Conservation (phyloP, 2,329 filamentous ascomycete genomes). For the Daldinia eschscholtzii region DNA sequence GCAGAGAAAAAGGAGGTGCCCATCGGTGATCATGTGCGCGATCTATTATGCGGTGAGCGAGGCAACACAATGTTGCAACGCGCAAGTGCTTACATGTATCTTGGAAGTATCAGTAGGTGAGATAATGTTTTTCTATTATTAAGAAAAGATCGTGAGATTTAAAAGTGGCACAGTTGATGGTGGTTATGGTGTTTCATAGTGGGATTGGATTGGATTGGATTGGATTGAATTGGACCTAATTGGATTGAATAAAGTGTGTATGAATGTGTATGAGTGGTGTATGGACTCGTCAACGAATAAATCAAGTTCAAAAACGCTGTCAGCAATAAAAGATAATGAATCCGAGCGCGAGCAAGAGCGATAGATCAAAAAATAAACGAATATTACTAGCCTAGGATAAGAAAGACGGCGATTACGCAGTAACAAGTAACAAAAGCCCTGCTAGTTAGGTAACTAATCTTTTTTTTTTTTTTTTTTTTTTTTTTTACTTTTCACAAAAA, state of each 20-base stretch:
- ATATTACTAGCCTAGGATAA: background rate
- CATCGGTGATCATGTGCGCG: constrained; percentile 41
- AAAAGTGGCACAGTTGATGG: background rate
- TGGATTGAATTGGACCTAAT: background rate
- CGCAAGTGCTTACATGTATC: constrained; percentile 43
- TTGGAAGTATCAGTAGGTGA: constrained; percentile 21
- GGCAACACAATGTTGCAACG: constrained; percentile 39
- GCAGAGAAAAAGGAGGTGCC: constrained; percentile 34
- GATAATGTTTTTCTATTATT: background rate
- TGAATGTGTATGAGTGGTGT: too few relatives aligned
- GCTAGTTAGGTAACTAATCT: too few relatives aligned
- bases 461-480: background rate
- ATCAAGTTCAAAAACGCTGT: background rate
- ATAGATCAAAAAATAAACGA: background rate
- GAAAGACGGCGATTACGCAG: background rate
- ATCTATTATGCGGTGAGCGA: constrained; percentile 42
- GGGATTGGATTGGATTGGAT: background rate
- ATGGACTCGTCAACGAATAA: background rate
- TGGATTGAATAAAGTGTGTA: too few relatives aligned
- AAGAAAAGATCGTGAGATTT: background rate
- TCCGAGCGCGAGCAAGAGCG: background rate
- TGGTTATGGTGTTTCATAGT: background rate
- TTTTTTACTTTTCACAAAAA: constrained; percentile 12
- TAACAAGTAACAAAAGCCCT: background rate
- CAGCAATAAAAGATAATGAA: background rate